Conservation (phyloP, 352 stramenopile genomes). For the Phytophthora niederhauseri region DNA sequence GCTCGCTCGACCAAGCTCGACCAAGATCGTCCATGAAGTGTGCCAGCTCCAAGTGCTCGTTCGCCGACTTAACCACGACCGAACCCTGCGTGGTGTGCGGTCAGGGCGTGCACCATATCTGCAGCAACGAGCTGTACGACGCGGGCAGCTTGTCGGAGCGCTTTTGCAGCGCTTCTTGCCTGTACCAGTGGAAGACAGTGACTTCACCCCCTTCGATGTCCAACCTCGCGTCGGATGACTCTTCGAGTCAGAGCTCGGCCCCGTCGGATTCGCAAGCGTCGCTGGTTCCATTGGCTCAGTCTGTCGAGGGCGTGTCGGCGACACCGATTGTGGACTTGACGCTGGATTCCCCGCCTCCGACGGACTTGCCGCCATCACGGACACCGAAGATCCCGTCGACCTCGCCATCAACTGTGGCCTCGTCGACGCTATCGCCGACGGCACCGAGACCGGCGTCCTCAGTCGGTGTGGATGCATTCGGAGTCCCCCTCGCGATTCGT, state of each 20-base stretch:
- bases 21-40: slow-evolving; percentile 9
- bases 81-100: slow-evolving; percentile 2
- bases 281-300: slow-evolving; percentile 1
- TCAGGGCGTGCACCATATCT: slow-evolving; percentile 12
- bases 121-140: slow-evolving; percentile 15
- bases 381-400: too few relatives aligned
- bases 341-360: too few relatives aligned
- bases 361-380: too few relatives aligned
- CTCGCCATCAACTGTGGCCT: neutral
- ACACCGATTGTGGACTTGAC: too few relatives aligned
- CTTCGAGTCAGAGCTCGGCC: neutral
- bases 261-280: neutral
- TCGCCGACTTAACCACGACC: slow-evolving; percentile 5
- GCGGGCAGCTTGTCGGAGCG: neutral
- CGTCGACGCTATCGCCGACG: neutral
- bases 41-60: slow-evolving; percentile 6
- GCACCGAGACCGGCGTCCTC: neutral
- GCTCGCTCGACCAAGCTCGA: neutral
- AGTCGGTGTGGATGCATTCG: slow-evolving; percentile 1
- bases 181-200: slow-evolving; percentile 4
- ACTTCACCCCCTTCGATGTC: neutral
- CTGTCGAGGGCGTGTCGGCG: too few relatives aligned
- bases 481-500: slow-evolving; percentile 1
- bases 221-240: neutral
- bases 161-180: too few relatives aligned